A percentile compares a stretch with the other conserved stretches of the same genome.
Conservation (phyloP, 2,329 filamentous ascomycete genomes). For the Fusarium xylarioides region DNA sequence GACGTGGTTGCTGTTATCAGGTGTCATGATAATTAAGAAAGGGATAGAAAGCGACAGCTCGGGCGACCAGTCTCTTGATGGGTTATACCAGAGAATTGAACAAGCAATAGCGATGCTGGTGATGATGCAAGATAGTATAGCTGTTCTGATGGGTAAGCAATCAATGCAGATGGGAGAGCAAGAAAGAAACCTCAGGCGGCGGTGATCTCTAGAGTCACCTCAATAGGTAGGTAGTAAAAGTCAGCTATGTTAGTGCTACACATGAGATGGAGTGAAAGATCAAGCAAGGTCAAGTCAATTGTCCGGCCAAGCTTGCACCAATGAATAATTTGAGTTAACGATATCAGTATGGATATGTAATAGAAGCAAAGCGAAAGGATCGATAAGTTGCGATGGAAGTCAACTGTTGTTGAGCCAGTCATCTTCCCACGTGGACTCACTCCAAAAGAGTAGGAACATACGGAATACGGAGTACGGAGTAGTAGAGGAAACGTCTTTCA, state of each 20-base stretch:
- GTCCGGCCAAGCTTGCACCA: not conserved
- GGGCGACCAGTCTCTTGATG: not conserved
- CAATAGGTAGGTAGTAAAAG: not conserved
- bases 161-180: not conserved
- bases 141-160: constrained; percentile 1
- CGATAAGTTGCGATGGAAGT: not conserved
- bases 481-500: not conserved
- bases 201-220: not conserved
- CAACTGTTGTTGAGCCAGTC: constrained; percentile 4
- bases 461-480: too few species aligned
- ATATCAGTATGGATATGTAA: constrained; percentile 11
- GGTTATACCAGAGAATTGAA: not conserved
- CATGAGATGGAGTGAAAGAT: constrained; percentile 6
- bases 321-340: not conserved
- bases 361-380: constrained; percentile 2
- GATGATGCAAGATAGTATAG: not conserved
- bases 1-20: constrained; percentile 53
- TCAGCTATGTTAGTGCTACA: constrained; percentile 3
- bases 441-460: constrained; percentile 1
- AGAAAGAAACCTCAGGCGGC: constrained; percentile 7
- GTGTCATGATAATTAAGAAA: constrained; percentile 48
- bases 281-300: not conserved
- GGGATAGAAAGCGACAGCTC: not conserved
- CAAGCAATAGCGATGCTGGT: not conserved
- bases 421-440: constrained; percentile 28